Conservation (phyloP, 2,329 filamentous ascomycete genomes). For the Colletotrichum sp. region DNA sequence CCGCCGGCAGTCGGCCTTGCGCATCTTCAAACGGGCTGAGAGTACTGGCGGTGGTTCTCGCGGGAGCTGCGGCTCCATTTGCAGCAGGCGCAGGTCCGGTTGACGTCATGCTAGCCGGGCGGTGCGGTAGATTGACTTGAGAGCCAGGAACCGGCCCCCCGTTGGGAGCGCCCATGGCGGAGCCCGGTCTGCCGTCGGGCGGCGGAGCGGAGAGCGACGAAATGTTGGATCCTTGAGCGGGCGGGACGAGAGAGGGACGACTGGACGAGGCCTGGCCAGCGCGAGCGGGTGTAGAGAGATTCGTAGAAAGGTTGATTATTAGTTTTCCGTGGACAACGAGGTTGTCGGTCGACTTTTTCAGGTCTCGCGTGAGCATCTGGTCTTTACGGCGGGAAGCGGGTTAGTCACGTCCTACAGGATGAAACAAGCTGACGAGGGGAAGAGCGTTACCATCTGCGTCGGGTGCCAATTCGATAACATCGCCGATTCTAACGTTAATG, state of each 20-base stretch:
- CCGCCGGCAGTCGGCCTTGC: slow-evolving; percentile 89
- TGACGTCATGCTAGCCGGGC: slow-evolving; percentile 53
- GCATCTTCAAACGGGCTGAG: slow-evolving; percentile 95
- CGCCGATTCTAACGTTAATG: slow-evolving; percentile 94
- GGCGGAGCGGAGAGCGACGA: slow-evolving; percentile 48
- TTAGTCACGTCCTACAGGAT: slow-evolving; percentile 29
- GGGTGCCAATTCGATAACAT: slow-evolving; percentile 88
- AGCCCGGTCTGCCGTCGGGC: slow-evolving; percentile 55
- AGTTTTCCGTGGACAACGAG: slow-evolving; percentile 97
- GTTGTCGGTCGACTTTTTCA: slow-evolving; percentile 98
- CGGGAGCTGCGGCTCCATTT: slow-evolving; percentile 33
- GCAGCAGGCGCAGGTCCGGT: slow-evolving; percentile 30
- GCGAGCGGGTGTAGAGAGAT: slow-evolving; percentile 75
- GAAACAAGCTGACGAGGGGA: background rate
- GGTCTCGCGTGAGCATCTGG: slow-evolving; percentile 97
- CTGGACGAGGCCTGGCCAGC: slow-evolving; percentile 48
- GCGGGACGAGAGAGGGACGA: slow-evolving; percentile 49
- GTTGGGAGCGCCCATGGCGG: slow-evolving; percentile 57
- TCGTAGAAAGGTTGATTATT: slow-evolving; percentile 95
- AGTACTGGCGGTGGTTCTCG: slow-evolving; percentile 37
- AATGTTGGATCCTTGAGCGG: slow-evolving; percentile 46
- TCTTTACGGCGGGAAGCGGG: slow-evolving; percentile 60
- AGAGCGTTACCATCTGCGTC: slow-evolving; percentile 82
- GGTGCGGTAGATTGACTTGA: slow-evolving; percentile 46
- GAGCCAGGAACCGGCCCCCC: slow-evolving; percentile 44